These are phyloP conservation scores for Torulaspora microellipsoides DNA, from an alignment of 805 yeast species.

Conservation along the genomic window DNA sequence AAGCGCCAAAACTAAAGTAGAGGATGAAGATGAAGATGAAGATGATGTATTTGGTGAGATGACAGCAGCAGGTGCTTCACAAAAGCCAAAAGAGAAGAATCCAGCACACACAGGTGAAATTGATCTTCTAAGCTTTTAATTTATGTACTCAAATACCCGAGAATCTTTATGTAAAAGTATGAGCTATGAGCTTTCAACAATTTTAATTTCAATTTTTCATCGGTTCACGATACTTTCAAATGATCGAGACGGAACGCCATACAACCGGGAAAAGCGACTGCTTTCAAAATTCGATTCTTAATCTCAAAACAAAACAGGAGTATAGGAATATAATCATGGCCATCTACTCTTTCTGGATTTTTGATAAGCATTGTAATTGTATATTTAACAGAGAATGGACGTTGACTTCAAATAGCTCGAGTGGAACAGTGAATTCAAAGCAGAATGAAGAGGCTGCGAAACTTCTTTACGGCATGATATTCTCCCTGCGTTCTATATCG, in stretches of 20 bases:
- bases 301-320: neutral
- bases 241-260: neutral
- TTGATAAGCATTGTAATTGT: conserved; percentile 90
- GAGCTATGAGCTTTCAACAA: no score
- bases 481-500: conserved; percentile 72
- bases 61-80: conserved; percentile 16
- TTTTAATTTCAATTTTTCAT: no score
- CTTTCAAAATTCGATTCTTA: no score
- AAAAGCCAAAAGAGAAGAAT: conserved; percentile 4
- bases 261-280: no score
- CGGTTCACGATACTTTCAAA: neutral
- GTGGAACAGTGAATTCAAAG: conserved; percentile 45
- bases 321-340: conserved; percentile 36
- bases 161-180: no score
- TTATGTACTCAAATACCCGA: conserved; percentile 1
- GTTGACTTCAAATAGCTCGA: conserved; percentile 27
- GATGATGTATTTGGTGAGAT: conserved; percentile 37
- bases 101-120: conserved; percentile 21
- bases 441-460: conserved; percentile 70
- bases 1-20: conserved; percentile 3
- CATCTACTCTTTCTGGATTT: conserved; percentile 82
- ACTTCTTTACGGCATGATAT: conserved; percentile 78
- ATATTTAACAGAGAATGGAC: conserved; percentile 75
- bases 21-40: conserved; percentile 20
- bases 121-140: conserved; percentile 32